Conservation (phyloP, 2,329 filamentous ascomycete genomes). For the Xylariaceae sp. region DNA sequence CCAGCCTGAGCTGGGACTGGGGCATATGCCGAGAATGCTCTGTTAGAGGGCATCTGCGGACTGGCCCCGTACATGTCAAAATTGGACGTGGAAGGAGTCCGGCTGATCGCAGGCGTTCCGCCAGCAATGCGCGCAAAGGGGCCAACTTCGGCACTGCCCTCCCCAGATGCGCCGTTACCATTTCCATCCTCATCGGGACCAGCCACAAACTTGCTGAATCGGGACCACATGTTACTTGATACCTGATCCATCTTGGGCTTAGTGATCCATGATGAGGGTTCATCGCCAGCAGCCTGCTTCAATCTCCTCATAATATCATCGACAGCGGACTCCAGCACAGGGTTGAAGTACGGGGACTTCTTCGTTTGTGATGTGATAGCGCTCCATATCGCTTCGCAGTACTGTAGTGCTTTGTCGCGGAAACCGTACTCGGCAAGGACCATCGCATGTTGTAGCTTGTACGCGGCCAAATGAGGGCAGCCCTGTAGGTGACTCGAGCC, state of each 20-base stretch:
- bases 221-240: conserved; percentile 81
- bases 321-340: conserved; percentile 64
- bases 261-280: conserved; percentile 80
- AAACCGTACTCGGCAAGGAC: conserved; percentile 78
- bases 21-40: conserved; percentile 48
- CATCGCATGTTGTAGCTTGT: conserved; percentile 86
- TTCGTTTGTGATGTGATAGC: conserved; percentile 77
- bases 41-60: conserved; percentile 37
- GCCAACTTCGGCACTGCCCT: conserved; percentile 57
- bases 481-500: conserved; percentile 49
- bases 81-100: conserved; percentile 63
- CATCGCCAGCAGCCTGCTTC: conserved; percentile 78
- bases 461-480: conserved; percentile 78
- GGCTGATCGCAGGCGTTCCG: conserved; percentile 69
- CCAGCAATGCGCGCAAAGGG: conserved; percentile 79
- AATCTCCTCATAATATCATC: conserved; percentile 81
- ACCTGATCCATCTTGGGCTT: conserved; percentile 96
- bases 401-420: conserved; percentile 77
- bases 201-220: conserved; percentile 93
- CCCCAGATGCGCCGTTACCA: conserved; percentile 52
- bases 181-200: conserved; percentile 75
- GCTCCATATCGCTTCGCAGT: conserved; percentile 77
- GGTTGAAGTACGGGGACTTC: conserved; percentile 80
- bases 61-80: conserved; percentile 66
- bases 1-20: conserved; percentile 34